Conservation (phyloP, 768 basidiomycete species). For the Phanerochaete sordida region DNA sequence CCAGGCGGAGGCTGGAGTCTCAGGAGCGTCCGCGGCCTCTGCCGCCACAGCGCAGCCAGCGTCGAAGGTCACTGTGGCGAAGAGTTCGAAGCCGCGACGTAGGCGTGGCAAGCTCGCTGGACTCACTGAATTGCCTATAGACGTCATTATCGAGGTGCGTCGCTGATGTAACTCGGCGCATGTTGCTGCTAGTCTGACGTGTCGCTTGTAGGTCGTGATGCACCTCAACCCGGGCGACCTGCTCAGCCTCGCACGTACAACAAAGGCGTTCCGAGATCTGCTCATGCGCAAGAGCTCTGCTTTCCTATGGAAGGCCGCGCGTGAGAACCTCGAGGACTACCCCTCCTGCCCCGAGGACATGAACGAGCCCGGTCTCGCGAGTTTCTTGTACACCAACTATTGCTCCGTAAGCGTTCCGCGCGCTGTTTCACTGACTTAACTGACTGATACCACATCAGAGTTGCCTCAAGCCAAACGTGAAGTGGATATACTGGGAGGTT, state of each 20-base stretch:
- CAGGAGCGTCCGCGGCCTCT: background rate
- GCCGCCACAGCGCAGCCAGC: background rate
- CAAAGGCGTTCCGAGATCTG: conserved; percentile 24
- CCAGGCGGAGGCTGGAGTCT: background rate
- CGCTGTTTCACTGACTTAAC: background rate
- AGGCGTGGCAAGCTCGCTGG: background rate
- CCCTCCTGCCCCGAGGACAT: conserved; percentile 5
- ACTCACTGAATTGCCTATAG: background rate
- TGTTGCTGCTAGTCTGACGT: background rate
- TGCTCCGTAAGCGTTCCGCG: conserved; percentile 1
- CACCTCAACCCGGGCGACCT: conserved; percentile 29
- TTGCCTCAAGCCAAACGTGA: background rate
- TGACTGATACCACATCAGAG: background rate
- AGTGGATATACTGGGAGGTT: background rate
- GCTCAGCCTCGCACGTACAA: conserved; percentile 27
- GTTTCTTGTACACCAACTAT: conserved; percentile 4
- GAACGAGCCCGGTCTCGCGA: conserved; percentile 6
- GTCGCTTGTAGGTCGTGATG: background rate
- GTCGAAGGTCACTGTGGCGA: background rate
- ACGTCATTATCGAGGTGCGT: background rate
- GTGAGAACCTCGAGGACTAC: background rate
- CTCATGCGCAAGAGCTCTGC: conserved; percentile 13
- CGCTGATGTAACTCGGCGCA: no score
- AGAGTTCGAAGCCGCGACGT: background rate
- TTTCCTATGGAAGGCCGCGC: conserved; percentile 4